Conservation (phyloP, 345 rosid genomes). For the Atalantia buxifolia region DNA sequence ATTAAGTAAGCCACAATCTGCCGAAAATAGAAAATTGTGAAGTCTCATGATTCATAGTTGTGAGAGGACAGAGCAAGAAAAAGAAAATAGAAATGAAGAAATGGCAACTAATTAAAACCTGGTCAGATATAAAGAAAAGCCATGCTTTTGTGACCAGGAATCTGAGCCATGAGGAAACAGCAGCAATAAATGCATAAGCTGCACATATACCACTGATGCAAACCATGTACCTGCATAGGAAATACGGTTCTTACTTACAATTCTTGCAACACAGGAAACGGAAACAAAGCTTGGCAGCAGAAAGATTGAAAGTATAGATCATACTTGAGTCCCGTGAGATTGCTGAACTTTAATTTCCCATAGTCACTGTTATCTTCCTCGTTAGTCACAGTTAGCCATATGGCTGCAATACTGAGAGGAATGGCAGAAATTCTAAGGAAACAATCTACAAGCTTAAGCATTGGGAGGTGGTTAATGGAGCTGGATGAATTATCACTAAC, state of each 20-base stretch:
- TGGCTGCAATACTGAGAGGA: slow-evolving; percentile 69
- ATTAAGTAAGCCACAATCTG: slow-evolving; percentile 77
- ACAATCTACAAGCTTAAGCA: slow-evolving; percentile 54
- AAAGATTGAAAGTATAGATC: background rate
- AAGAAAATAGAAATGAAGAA: background rate
- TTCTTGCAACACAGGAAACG: background rate
- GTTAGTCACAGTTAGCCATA: slow-evolving; percentile 76
- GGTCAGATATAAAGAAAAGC: slow-evolving; percentile 84
- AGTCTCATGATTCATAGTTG: background rate
- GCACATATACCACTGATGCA: slow-evolving; percentile 58
- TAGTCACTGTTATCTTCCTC: slow-evolving; percentile 54
- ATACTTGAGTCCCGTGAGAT: slow-evolving; percentile 79
- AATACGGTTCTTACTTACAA: background rate
- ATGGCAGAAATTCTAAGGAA: slow-evolving; percentile 69
- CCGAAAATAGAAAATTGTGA: background rate
- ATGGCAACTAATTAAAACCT: slow-evolving; percentile 38
- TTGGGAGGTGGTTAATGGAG: slow-evolving; percentile 28
- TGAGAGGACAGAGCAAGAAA: background rate
- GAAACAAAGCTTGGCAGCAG: background rate
- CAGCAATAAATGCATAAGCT: slow-evolving; percentile 65
- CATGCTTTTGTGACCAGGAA: slow-evolving; percentile 61
- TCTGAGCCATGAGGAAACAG: slow-evolving; percentile 50
- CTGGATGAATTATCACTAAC: background rate
- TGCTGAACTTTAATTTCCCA: slow-evolving; percentile 50
- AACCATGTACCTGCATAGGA: slow-evolving; percentile 60